Base-by-base conservation (phyloP, 805 yeast genomes). In the Starmerella vaccinii region DNA sequence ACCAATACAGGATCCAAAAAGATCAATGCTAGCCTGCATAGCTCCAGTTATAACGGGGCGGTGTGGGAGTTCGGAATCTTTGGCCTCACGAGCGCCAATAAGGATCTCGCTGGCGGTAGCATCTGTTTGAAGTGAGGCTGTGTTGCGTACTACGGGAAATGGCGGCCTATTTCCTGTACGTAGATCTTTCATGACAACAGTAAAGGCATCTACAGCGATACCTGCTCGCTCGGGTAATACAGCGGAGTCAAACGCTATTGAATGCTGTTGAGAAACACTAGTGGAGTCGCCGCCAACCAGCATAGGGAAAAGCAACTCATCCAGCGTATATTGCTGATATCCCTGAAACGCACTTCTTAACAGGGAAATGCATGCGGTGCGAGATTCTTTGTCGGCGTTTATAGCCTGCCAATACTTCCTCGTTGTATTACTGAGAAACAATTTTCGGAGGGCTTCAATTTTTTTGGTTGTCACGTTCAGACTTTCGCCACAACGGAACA, bases 401-500 rank as follows among this genome's bases (percentile, higher is more conserved):
- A 56, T 33, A 1, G 55, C 46, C 34, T 57, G 66, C 97, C 97
- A 90, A 35, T 79, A 78, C 56, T 81, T 84, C 57, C 84, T 85
- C 52, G 75, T 39, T 2, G 49, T 76, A 35, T 69, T 68, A 13
- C 63, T 53, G 22, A 89, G 69, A 38, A 84, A 64, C 4, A 77
- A 54, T 45, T 76, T 74, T 51, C 82, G 78, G 30, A 92, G 67
- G 2, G 68, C 61, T 51, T 83, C 95, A 46, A 92, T 71, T 49
- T 81, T 82, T 60, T 88, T 81, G 2, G 89, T 80, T 0, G 95
- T 88, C 52, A 84, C 82, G 63, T 90, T 92, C 58, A 90, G 68
- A 0, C 97, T 83, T 58, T 94, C 98, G 0, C 95, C 77, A 57
- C 88, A 79, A 55, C 97, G 72, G 65, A 81, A 86, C 22, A 88